Evolutionary conservation across 306 rosid genomes (phyloP).

Genomic region (Medicago arabica): DNA sequence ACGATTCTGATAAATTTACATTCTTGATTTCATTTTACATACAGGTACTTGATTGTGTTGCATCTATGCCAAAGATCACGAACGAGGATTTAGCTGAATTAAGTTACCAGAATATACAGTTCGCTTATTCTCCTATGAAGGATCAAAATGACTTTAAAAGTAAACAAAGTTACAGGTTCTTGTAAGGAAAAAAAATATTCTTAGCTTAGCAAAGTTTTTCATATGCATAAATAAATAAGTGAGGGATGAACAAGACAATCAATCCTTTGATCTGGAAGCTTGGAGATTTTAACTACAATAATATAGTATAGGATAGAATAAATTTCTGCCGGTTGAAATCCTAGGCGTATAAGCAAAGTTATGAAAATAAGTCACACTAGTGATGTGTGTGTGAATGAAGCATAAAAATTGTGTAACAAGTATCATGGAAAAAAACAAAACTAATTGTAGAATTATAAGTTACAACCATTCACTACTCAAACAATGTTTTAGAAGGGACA

Average conservation of each 20-base stretch:
- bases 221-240: conserved; percentile 20
- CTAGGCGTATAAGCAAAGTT: conserved; percentile 1
- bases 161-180: conserved; percentile 17
- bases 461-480: neutral
- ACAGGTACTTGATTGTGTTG: conserved; percentile 57
- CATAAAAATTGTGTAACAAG: neutral
- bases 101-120: conserved; percentile 46
- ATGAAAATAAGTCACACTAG: conserved; percentile 4
- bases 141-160: too few species aligned
- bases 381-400: neutral
- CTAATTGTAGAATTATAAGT: conserved; percentile 12
- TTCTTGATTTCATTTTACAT: conserved; percentile 17
- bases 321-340: neutral
- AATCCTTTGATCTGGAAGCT: conserved; percentile 10
- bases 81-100: conserved; percentile 49
- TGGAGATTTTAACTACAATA: neutral
- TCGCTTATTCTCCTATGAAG: conserved; percentile 46
- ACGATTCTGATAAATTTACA: conserved; percentile 9
- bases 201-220: conserved; percentile 4
- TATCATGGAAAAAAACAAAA: neutral
- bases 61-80: conserved; percentile 46
- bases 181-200: neutral
- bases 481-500: neutral
- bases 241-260: conserved; percentile 11
- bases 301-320: neutral